Evolutionary conservation across 2,329 filamentous ascomycete species (phyloP), one percentile per base, ranked within the genome.

Genomic region (Calonectria pauciramosa): DNA sequence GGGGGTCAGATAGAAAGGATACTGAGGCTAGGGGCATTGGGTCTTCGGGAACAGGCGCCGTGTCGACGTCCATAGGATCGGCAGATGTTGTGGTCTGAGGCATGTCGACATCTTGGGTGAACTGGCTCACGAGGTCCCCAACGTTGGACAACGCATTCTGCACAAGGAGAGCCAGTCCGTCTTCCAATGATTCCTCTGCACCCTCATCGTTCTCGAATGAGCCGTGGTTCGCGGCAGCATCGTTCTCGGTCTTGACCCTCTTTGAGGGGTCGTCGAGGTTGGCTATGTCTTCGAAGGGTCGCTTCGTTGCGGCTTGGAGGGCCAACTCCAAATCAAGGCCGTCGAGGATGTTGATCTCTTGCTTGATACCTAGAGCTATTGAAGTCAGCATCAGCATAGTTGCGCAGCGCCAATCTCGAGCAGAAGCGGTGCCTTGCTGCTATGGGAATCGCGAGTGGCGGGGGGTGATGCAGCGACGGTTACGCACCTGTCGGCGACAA

Each of bases 71-170:
- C 81, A 85, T 85, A 3, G 83, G 79, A 71, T 84, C 56, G 9
- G 56, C 82, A 66, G 79, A 80, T 52, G 77, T 75, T 51, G 77
- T 78, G 63, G 81, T 75, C 63, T 78, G 78, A 65, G 74, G 75
- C 34, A 78, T 74, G 49, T 81, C 79, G 54, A 76, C 73, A 23
- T 79, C 75, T 47, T 81, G 76, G 60, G 73, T 81, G 73, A 86
- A 84, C 41, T 83, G 82, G 44, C 78, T 80, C 32, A 86, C 83
- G 56, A 86, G 79, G 64, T 86, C 83, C 74, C 80, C 83, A 5
- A 86, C 84, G 73, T 86, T 85, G 68, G 83, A 85, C 30, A 87
- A 80, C 64, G 86, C 85, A 81, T 86, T 86, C 74, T 85, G 84
- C 10, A 87, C 85, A 11, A 87, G 81, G 23, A 86, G 80, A 34